Evolutionary conservation across 148 eudicot species (phyloP).

Genomic region (Limonium bicolor): DNA sequence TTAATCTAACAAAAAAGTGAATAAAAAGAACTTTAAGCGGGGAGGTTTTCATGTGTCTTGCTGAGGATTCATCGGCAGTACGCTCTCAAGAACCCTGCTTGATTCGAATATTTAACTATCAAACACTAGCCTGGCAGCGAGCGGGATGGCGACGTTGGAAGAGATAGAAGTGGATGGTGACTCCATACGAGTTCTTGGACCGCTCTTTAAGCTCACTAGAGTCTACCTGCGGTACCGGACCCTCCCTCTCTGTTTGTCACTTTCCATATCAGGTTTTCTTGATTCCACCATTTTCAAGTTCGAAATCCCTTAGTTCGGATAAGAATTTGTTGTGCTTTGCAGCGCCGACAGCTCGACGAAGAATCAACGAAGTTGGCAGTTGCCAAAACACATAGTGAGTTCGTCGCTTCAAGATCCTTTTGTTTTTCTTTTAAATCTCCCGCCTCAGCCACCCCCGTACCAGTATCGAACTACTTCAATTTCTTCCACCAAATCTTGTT

Average conservation of each 20-base stretch:
- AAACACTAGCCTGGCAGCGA: too few species aligned
- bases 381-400: slow-evolving; percentile 32
- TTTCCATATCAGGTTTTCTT: neutral
- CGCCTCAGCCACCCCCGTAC: neutral
- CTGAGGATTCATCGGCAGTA: too few species aligned
- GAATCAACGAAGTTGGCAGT: slow-evolving; percentile 10
- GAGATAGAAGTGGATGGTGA: too few species aligned
- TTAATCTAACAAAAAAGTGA: too few species aligned
- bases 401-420: neutral
- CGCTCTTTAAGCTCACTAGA: slow-evolving; percentile 59
- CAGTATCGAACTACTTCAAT: neutral
- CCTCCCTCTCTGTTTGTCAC: slow-evolving; percentile 2
- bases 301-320: neutral
- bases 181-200: slow-evolving; percentile 44
- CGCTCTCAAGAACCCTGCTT: too few species aligned
- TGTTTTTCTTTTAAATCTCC: neutral
- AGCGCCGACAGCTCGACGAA: slow-evolving; percentile 35
- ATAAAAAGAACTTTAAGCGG: too few species aligned
- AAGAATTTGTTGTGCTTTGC: slow-evolving; percentile 6
- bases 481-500: neutral
- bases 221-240: slow-evolving; percentile 36
- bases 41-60: too few species aligned
- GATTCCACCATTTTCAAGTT: neutral
- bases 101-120: too few species aligned
- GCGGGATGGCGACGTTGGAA: too few species aligned